Evolutionary conservation across 768 basidiomycete genomes (phyloP).

Genomic region (Lanmaoa rubissima): DNA sequence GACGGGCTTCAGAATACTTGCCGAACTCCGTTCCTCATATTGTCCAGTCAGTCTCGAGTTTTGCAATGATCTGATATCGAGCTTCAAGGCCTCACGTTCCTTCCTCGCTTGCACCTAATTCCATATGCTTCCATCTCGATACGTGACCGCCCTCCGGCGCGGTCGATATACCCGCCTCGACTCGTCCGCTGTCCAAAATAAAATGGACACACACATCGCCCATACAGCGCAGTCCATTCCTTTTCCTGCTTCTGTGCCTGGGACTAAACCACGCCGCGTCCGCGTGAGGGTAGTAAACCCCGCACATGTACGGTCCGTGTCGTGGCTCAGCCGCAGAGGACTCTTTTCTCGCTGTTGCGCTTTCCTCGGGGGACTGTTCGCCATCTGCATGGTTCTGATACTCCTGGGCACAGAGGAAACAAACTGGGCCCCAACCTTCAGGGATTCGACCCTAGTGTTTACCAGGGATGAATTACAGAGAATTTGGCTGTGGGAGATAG

Average conservation of each 20-base stretch:
- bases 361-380: constrained; percentile 50
- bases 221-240: constrained; percentile 49
- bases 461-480: constrained; percentile 68
- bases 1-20: neutral
- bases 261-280: constrained; percentile 50
- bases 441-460: constrained; percentile 71
- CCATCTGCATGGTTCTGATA: constrained; percentile 43
- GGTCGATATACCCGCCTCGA: constrained; percentile 3
- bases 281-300: constrained; percentile 58
- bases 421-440: constrained; percentile 35
- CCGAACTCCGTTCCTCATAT: neutral
- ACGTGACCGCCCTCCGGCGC: constrained; percentile 10
- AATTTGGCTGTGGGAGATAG: constrained; percentile 94
- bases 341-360: constrained; percentile 52
- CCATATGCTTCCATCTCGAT: neutral
- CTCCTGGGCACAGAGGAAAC: constrained; percentile 42
- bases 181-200: constrained; percentile 40
- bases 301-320: constrained; percentile 36
- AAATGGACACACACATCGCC: constrained; percentile 25
- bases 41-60: neutral
- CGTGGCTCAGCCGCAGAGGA: constrained; percentile 52
- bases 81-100: neutral
- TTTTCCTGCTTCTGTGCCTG: constrained; percentile 54
- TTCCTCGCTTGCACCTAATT: neutral
- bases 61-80: neutral